Conservation (phyloP, 2,329 filamentous ascomycete genomes). For the Pseudogymnoascus sp. region DNA sequence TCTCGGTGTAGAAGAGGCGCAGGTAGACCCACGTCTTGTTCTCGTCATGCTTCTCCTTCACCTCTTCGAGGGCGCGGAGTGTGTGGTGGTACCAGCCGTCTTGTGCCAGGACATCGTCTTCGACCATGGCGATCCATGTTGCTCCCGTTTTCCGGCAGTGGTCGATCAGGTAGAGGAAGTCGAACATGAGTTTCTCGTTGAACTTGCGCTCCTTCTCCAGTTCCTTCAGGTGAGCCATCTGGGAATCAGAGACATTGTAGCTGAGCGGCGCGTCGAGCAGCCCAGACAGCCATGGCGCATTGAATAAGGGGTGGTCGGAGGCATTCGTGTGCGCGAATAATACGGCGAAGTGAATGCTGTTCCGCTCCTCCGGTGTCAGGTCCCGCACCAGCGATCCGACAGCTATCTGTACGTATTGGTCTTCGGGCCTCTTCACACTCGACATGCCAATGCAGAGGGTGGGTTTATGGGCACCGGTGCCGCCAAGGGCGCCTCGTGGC, state of each 20-base stretch:
- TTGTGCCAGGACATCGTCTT: constrained; percentile 32
- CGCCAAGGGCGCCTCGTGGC: neutral
- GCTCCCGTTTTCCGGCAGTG: constrained; percentile 25
- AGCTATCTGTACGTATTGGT: constrained; percentile 13
- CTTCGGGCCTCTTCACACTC: constrained; percentile 11
- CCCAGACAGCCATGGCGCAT: constrained; percentile 26
- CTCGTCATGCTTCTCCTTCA: constrained; percentile 22
- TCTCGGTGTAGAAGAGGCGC: constrained; percentile 34
- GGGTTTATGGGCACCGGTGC: neutral
- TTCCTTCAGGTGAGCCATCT: neutral
- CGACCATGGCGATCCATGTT: constrained; percentile 32
- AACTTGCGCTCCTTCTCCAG: constrained; percentile 18
- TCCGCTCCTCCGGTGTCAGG: constrained; percentile 27
- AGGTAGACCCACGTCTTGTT: constrained; percentile 26
- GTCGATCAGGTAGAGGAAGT: constrained; percentile 28
- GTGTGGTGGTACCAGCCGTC: constrained; percentile 30
- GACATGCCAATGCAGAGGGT: constrained; percentile 14
- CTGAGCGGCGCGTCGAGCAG: constrained; percentile 31
- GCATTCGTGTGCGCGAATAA: constrained; percentile 31
- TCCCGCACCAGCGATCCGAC: constrained; percentile 27
- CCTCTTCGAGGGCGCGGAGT: constrained; percentile 23
- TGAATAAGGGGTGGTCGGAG: constrained; percentile 27
- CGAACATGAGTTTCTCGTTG: constrained; percentile 28
- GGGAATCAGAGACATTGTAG: constrained; percentile 20
- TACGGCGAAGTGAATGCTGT: constrained; percentile 28